These are phyloP conservation scores for Bruguiera gymnorhiza DNA, from an alignment of 345 rosid species.

Conservation along the genomic window DNA sequence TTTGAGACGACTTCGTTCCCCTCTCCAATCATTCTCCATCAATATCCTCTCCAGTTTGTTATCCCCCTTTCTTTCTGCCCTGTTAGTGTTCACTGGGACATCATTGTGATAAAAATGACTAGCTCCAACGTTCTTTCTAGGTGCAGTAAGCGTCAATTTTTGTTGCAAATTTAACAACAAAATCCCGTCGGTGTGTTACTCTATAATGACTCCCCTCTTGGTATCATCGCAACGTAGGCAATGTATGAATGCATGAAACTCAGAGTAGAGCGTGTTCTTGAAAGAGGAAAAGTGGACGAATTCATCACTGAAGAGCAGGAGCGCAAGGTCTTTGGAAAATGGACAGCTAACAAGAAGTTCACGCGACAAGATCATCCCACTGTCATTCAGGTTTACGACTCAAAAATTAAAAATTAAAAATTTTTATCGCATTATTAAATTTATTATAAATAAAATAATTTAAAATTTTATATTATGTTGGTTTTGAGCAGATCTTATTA, in stretches of 20 bases:
- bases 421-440: not conserved
- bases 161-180: not conserved
- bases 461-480: no score
- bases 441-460: no score
- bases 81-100: no score
- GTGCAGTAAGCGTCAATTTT: no score
- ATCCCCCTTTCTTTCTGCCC: no score
- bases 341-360: conserved; percentile 45
- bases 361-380: conserved; percentile 62
- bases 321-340: conserved; percentile 35
- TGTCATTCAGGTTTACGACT: conserved; percentile 45
- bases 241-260: conserved; percentile 60
- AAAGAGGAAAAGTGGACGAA: conserved; percentile 43
- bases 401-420: not conserved
- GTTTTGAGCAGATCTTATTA: conserved; percentile 36
- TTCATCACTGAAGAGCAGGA: conserved; percentile 20
- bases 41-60: no score
- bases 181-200: no score
- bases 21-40: no score
- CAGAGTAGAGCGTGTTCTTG: conserved; percentile 42
- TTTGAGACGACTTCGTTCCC: no score
- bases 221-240: conserved; percentile 21
- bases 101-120: no score
- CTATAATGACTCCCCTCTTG: not conserved
- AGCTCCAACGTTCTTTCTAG: no score